These are phyloP conservation scores for Rhipidocladum racemiflorum DNA, from an alignment of 176 grass and related monocot species.

Conservation along the genomic window DNA sequence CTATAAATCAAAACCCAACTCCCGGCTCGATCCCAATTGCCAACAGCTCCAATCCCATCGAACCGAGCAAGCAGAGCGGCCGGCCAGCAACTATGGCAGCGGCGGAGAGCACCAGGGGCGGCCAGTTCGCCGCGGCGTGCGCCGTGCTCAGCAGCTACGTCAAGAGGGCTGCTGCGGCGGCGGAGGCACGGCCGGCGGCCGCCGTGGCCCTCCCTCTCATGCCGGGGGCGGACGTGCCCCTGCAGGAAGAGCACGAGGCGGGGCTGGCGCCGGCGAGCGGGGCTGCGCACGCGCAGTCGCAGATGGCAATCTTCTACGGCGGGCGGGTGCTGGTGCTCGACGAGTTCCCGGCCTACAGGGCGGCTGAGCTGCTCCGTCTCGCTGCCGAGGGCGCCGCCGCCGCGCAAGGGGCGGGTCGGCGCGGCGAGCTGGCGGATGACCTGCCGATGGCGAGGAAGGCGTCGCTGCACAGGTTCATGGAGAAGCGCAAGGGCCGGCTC, in stretches of 20 bases:
- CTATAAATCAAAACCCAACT: background rate
- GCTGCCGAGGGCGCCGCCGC: background rate
- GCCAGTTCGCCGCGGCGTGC: conserved; percentile 43
- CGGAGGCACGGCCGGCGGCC: background rate
- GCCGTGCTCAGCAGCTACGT: conserved; percentile 51
- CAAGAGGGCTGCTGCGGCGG: conserved; percentile 14
- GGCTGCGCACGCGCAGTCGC: conserved; percentile 6
- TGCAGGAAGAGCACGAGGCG: background rate
- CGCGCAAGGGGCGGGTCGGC: background rate
- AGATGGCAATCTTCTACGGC: conserved; percentile 64
- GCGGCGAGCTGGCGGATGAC: conserved; percentile 14
- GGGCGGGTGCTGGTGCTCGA: conserved; percentile 26
- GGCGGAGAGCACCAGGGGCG: background rate
- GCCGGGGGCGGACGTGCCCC: conserved; percentile 10
- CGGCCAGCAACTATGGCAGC: background rate
- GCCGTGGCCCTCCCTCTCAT: background rate
- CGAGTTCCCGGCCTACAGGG: background rate
- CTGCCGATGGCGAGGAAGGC: conserved; percentile 59
- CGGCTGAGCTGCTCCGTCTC: conserved; percentile 38
- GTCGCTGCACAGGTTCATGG: conserved; percentile 66
- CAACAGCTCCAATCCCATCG: background rate
- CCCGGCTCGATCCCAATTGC: background rate
- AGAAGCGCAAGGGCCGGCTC: conserved; percentile 52
- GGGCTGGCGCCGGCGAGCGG: background rate
- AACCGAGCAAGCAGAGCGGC: background rate